phyloP scores from a whole-genome alignment of 257 asterid genomes.

The Prunella vulgaris region DNA sequence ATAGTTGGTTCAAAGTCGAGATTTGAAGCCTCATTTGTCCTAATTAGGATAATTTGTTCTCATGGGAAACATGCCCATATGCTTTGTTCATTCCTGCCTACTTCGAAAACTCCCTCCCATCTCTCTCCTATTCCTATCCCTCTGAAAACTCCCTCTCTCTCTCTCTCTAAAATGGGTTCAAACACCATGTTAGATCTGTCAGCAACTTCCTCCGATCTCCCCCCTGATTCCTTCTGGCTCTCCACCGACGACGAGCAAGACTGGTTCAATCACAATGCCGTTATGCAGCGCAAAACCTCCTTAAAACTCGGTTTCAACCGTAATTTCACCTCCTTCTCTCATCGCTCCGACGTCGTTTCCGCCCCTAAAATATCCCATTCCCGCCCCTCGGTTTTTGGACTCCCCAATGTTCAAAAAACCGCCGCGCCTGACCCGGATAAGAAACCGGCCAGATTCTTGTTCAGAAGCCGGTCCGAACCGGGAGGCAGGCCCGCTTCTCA shows the following conservation, averaged over 20 bases:
- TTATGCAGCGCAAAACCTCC: constrained; percentile 54
- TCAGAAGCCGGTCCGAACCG: constrained; percentile 53
- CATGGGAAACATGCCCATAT: background rate
- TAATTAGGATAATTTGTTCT: background rate
- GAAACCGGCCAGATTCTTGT: constrained; percentile 26
- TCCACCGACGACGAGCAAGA: constrained; percentile 42
- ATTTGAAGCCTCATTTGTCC: too few relatives aligned
- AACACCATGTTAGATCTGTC: constrained; percentile 18
- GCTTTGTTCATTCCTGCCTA: background rate
- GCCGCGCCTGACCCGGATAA: constrained; percentile 16
- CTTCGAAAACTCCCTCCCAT: background rate
- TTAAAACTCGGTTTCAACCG: constrained; percentile 38
- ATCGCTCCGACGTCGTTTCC: constrained; percentile 18
- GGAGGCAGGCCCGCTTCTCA: constrained; percentile 18
- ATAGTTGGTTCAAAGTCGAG: too few relatives aligned
- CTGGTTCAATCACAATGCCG: constrained; percentile 52
- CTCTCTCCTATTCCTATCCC: too few relatives aligned
- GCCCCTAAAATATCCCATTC: constrained; percentile 16
- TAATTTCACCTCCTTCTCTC: constrained; percentile 28
- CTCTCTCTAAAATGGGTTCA: background rate
- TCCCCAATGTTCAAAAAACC: constrained; percentile 30
- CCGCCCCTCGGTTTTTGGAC: constrained; percentile 34
- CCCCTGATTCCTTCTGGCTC: constrained; percentile 61
- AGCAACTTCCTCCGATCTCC: constrained; percentile 35
- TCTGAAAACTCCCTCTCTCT: constrained; percentile 7